phyloP scores from a whole-genome alignment of 805 yeast species.

The Candida methanosorbosa region DNA sequence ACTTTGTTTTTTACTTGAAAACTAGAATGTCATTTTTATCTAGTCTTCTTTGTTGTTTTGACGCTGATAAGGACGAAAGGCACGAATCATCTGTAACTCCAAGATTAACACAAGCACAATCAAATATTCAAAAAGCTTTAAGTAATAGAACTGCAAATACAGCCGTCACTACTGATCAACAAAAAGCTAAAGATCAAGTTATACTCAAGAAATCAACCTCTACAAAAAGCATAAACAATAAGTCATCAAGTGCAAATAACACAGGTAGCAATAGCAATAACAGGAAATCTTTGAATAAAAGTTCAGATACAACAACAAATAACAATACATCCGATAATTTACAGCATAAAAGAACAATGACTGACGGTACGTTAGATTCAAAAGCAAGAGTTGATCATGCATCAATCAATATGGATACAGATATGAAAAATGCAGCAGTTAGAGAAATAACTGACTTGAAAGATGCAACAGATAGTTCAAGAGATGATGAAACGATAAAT shows the following conservation, averaged over 20 bases:
- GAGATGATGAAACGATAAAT: slow-evolving; percentile 23
- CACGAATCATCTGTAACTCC: slow-evolving; percentile 18
- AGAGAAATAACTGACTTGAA: slow-evolving; percentile 23
- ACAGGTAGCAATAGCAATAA: slow-evolving; percentile 1
- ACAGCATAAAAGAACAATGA: background rate
- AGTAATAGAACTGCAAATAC: slow-evolving; percentile 9
- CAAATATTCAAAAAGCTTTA: slow-evolving; percentile 26
- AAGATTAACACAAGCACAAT: slow-evolving; percentile 22
- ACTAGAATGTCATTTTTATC: slow-evolving; percentile 24
- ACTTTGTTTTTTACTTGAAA: no score
- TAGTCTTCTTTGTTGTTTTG: slow-evolving; percentile 26
- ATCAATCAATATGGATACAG: slow-evolving; percentile 1
- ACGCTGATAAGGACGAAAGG: slow-evolving; percentile 17
- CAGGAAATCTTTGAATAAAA: background rate
- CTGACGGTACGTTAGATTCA: slow-evolving; percentile 3
- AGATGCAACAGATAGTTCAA: slow-evolving; percentile 26
- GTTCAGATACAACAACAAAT: background rate
- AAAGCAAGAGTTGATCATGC: background rate
- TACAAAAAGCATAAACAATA: background rate
- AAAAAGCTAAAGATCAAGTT: background rate
- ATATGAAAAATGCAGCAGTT: slow-evolving; percentile 10
- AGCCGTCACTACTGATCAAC: background rate
- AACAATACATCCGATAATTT: background rate
- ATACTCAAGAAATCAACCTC: background rate
- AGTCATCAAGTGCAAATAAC: background rate